phyloP scores from a whole-genome alignment of 2,329 filamentous ascomycete genomes.

The Sporothrix phasma region DNA sequence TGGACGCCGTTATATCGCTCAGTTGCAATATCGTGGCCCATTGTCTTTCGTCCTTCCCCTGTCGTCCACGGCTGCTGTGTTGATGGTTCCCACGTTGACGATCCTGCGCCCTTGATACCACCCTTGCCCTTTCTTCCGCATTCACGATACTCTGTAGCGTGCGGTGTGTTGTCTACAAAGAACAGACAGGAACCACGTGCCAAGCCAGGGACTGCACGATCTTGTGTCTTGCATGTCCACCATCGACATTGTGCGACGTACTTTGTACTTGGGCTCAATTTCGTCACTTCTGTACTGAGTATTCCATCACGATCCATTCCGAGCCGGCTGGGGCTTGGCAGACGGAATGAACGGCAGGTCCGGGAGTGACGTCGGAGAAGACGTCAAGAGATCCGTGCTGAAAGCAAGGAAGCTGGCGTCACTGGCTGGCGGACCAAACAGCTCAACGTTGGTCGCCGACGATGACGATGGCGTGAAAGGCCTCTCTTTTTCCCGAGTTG shows the following conservation, averaged over 20 bases:
- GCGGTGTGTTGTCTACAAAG: no score
- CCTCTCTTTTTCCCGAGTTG: not conserved
- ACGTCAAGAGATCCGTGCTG: not conserved
- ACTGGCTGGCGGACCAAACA: not conserved
- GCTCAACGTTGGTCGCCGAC: no score
- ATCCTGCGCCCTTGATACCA: not conserved
- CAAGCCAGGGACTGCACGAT: no score
- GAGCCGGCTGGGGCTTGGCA: not conserved
- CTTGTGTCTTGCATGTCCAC: no score
- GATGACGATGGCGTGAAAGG: not conserved
- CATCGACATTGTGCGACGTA: no score
- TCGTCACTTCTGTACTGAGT: not conserved
- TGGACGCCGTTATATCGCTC: not conserved
- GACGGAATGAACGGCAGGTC: not conserved
- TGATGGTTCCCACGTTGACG: not conserved
- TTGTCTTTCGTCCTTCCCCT: not conserved
- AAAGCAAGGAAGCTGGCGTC: not conserved
- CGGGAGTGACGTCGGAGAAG: not conserved
- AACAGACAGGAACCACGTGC: no score
- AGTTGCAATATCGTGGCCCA: not conserved
- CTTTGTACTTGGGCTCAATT: not conserved
- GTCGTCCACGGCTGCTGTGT: not conserved
- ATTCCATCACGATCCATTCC: not conserved
- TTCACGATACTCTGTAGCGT: not conserved
- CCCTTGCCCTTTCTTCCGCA: not conserved